Evolutionary conservation across 352 stramenopile genomes (phyloP).

Genomic region (Phytophthora vignae): DNA sequence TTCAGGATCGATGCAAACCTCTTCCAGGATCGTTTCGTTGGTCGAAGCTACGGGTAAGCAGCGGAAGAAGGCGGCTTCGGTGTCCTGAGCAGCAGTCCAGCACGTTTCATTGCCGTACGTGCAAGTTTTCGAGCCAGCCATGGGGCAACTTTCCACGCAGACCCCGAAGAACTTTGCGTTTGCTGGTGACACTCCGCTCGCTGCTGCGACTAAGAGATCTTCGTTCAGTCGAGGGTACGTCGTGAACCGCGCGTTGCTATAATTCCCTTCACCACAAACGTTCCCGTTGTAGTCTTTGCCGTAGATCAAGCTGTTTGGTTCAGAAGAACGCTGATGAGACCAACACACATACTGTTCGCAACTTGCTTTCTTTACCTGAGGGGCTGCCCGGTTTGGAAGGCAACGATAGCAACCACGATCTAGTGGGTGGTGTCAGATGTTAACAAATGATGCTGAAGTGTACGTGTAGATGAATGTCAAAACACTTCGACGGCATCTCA

Average conservation of each 20-base stretch:
- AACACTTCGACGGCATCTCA: background rate
- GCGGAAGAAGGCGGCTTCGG: constrained; percentile 67
- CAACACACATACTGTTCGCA: background rate
- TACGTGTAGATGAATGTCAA: no score
- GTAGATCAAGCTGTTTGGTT: constrained; percentile 66
- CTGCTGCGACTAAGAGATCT: constrained; percentile 67
- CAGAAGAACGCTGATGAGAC: constrained; percentile 1
- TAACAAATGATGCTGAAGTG: background rate
- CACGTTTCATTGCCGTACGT: constrained; percentile 77
- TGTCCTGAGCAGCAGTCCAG: constrained; percentile 66
- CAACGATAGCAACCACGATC: constrained; percentile 68
- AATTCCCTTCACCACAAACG: constrained; percentile 70
- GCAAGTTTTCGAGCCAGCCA: constrained; percentile 61
- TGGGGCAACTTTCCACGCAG: constrained; percentile 72
- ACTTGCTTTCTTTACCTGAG: constrained; percentile 34
- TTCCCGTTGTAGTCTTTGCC: constrained; percentile 85
- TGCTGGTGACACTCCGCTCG: constrained; percentile 46
- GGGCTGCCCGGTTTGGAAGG: constrained; percentile 70
- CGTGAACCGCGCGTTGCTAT: constrained; percentile 54
- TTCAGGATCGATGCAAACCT: constrained; percentile 69
- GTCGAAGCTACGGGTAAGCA: constrained; percentile 73
- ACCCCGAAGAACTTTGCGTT: constrained; percentile 84
- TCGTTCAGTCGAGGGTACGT: constrained; percentile 85
- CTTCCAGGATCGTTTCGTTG: constrained; percentile 67
- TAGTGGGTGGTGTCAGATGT: constrained; percentile 13